phyloP scores from a whole-genome alignment of 1,284 basidiomycete species.

The Malassezia restricta region DNA sequence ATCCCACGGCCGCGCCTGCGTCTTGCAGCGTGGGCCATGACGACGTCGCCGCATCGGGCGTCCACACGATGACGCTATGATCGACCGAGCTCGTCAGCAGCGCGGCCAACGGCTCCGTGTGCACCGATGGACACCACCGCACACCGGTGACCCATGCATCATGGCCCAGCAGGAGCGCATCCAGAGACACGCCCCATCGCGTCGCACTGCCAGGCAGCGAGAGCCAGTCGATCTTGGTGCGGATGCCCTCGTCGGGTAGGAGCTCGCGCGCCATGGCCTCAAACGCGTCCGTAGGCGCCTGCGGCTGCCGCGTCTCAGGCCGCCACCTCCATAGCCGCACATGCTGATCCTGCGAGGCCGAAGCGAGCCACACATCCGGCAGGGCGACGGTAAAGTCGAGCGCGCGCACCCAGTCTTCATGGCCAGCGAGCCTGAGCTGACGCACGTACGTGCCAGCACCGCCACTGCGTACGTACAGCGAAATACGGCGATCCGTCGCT shows the following conservation, averaged over 20 bases:
- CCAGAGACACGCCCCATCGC: constrained; percentile 33
- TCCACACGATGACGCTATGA: constrained; percentile 42
- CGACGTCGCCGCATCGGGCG: constrained; percentile 17
- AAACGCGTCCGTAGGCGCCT: constrained; percentile 24
- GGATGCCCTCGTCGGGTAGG: constrained; percentile 21
- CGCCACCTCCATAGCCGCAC: constrained; percentile 38
- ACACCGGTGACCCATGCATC: constrained; percentile 40
- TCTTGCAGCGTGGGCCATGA: constrained; percentile 30
- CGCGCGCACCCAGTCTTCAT: constrained; percentile 44
- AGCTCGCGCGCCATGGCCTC: constrained; percentile 33
- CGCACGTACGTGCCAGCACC: constrained; percentile 15
- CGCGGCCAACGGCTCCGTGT: constrained; percentile 17
- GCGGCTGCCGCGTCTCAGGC: neutral
- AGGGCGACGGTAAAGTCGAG: constrained; percentile 26
- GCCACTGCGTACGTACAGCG: constrained; percentile 19
- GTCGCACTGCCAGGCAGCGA: constrained; percentile 10
- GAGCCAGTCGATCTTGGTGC: constrained; percentile 20
- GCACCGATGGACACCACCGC: constrained; percentile 26
- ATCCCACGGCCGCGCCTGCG: constrained; percentile 19
- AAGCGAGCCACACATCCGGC: constrained; percentile 20
- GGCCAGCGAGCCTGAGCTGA: constrained; percentile 29
- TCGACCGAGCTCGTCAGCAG: constrained; percentile 39
- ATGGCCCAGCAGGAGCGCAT: constrained; percentile 40
- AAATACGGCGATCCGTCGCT: constrained; percentile 31
- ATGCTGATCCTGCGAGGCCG: constrained; percentile 35